These are phyloP conservation scores for Penicillium goetzii DNA, from an alignment of 495 filamentous ascomycete species.

Conservation along the genomic window DNA sequence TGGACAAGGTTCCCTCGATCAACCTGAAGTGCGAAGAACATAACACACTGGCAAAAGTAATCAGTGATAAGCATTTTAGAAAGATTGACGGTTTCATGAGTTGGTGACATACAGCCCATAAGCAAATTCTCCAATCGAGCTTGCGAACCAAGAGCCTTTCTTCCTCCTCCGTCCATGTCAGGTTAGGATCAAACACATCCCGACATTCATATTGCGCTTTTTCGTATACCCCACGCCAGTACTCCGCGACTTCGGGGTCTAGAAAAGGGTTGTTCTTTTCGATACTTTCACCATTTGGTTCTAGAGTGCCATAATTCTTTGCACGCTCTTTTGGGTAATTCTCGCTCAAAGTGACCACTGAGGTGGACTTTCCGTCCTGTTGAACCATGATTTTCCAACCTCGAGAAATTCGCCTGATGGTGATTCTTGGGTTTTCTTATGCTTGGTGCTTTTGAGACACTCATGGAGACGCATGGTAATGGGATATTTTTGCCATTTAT, in stretches of 20 bases:
- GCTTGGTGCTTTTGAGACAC: neutral
- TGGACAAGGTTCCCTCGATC: slow-evolving; percentile 69
- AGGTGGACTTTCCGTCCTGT: neutral
- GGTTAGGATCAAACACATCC: slow-evolving; percentile 63
- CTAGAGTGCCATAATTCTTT: neutral
- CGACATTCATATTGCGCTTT: slow-evolving; percentile 55
- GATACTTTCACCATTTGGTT: neutral
- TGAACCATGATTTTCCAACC: neutral
- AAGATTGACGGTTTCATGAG: no score
- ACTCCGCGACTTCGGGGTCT: slow-evolving; percentile 49
- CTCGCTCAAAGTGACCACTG: neutral
- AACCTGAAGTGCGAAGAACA: slow-evolving; percentile 62
- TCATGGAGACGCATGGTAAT: neutral
- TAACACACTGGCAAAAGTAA: slow-evolving; percentile 42
- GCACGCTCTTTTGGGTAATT: neutral
- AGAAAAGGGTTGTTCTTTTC: slow-evolving; percentile 35
- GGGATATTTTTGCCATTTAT: neutral
- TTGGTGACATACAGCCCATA: slow-evolving; percentile 49
- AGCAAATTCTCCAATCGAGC: slow-evolving; percentile 52
- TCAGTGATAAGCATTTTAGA: slow-evolving; percentile 38
- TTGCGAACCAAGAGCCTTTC: slow-evolving; percentile 51
- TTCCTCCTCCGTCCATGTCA: slow-evolving; percentile 63
- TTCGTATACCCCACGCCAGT: slow-evolving; percentile 52
- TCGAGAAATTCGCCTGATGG: neutral
- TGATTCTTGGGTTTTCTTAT: neutral